Base-by-base conservation (phyloP, 1,284 basidiomycete species). In the Fistulinella staudtii region DNA sequence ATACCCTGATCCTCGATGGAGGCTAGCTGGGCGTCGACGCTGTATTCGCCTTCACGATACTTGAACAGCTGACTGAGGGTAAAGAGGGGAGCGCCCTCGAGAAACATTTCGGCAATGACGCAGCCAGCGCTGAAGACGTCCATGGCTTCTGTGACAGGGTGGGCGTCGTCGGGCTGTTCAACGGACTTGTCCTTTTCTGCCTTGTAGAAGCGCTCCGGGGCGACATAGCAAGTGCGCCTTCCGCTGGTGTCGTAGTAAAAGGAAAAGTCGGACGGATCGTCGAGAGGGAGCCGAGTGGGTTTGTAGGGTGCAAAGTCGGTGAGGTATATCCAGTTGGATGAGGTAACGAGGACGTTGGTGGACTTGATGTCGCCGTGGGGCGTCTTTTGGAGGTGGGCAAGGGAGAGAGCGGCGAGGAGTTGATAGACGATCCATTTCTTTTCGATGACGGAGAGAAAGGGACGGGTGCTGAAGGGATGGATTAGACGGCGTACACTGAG, bases 341-440 rank as follows among this genome's bases (percentile, higher is more conserved):
- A 93, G 0, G 94, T 95, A 47, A 99, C 91, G 40, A 99, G 80
- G 47, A 99, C 83, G 64, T 99, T 99, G 67, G 97, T 93, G 11
- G 92, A 93, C 68, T 99, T 99, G 71, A 99, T 87, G 63, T 99
- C 95, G 11, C 96, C 96, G 66, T 99, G 96, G 1, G 93, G 80
- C 14, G 96, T 76, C 70, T 93, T 79, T 48, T 85, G 81, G 43
- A 82, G 83, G 20, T 90, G 80, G 1, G 91, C 82, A 53, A 93
- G 90, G 24, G 85, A 79, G 47, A 99, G 76, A 3, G 87, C 92
- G 23, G 80, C 86, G 41, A 99, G 72, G 2, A 99, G 74, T 65
- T 99, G 95, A 62, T 93, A 99, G 0, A 89, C 85, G 51, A 99
- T 92, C 96, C 96, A 99, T 60, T 93, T 92, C 77, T 99, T 99